These are phyloP conservation scores for Zygoascus tannicola DNA, from an alignment of 805 yeast species.

Conservation along the genomic window DNA sequence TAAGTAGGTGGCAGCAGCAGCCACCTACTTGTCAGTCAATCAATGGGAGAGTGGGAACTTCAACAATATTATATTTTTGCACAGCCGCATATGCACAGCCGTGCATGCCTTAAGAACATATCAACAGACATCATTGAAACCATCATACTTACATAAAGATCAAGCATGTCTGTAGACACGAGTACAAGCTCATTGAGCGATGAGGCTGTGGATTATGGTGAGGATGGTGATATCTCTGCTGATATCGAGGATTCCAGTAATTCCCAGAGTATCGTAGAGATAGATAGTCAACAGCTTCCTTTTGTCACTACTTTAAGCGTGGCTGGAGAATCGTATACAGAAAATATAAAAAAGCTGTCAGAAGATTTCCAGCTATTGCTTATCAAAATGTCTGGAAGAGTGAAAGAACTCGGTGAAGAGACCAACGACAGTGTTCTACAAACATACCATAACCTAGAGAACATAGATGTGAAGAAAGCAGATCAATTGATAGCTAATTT, in stretches of 20 bases:
- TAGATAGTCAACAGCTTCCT: not conserved
- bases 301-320: not conserved
- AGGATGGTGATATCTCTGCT: not conserved
- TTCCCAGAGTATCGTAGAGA: not conserved
- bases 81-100: too few relatives aligned
- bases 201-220: conserved; percentile 7
- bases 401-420: conserved; percentile 13
- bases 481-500: conserved; percentile 29
- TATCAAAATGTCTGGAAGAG: conserved; percentile 11
- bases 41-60: too few relatives aligned
- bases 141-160: too few relatives aligned
- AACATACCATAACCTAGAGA: conserved; percentile 8
- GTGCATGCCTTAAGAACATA: too few relatives aligned
- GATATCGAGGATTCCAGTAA: not conserved
- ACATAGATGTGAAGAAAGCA: conserved; percentile 12
- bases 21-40: too few relatives aligned
- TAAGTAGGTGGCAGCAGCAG: too few relatives aligned
- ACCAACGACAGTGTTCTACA: conserved; percentile 14
- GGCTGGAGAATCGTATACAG: conserved; percentile 1
- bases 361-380: conserved; percentile 8
- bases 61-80: too few relatives aligned
- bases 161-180: too few relatives aligned
- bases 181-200: too few relatives aligned
- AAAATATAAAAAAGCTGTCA: conserved; percentile 7
- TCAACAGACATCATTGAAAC: too few relatives aligned